These are phyloP conservation scores for Cunninghamia lanceolata DNA, from an alignment of 75 land plant species.

Conservation along the genomic window DNA sequence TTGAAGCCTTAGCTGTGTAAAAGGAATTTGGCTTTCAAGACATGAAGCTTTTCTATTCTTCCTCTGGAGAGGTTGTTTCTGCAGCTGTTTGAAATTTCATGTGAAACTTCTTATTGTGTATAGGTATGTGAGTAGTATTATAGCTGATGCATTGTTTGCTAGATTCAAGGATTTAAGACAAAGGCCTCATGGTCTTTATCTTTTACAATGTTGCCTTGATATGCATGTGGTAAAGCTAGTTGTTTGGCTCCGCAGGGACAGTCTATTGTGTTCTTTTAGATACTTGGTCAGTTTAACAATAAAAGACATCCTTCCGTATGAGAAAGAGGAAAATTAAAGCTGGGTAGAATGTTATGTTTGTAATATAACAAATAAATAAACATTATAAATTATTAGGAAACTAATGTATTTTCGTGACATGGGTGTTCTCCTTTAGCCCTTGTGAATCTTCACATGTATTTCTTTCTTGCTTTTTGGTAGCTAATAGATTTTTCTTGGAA, in stretches of 20 bases:
- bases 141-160: not conserved
- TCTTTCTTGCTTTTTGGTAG: not conserved
- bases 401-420: not conserved
- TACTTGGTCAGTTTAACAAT: not conserved
- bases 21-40: not conserved
- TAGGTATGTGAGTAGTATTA: not conserved
- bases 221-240: not conserved
- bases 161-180: not conserved
- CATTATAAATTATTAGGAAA: not conserved
- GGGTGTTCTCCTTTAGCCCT: not conserved
- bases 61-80: not conserved
- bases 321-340: not conserved
- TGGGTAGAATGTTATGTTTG: not conserved
- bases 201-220: not conserved
- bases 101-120: not conserved
- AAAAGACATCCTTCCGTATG: not conserved
- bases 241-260: not conserved
- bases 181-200: not conserved
- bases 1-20: not conserved
- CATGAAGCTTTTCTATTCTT: not conserved
- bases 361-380: not conserved
- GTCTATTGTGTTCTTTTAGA: not conserved
- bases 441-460: not conserved
- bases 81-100: not conserved
- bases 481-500: not conserved